Conservation (phyloP, 306 rosid genomes). For the Delonix regia region DNA sequence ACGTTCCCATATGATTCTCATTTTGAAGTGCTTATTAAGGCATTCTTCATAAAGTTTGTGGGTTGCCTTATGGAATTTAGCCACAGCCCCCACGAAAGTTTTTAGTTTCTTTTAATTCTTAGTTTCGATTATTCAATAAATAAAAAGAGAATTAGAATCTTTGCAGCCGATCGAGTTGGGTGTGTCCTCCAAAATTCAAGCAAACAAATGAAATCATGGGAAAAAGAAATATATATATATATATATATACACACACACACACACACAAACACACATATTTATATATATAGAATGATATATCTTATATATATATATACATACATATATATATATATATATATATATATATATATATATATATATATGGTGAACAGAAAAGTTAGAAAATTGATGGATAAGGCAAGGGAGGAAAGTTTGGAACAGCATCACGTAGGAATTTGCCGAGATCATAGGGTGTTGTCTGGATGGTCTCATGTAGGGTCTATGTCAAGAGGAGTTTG, state of each 20-base stretch:
- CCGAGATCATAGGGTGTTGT: constrained; percentile 9
- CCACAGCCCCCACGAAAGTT: constrained; percentile 35
- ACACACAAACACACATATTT: no score
- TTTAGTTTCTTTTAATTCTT: background rate
- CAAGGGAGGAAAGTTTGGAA: constrained; percentile 17
- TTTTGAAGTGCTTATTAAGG: constrained; percentile 11
- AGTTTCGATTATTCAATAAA: background rate
- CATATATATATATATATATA: no score
- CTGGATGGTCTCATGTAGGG: background rate
- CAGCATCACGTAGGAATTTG: constrained; percentile 39
- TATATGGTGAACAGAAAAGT: background rate
- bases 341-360: no score
- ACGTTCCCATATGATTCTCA: constrained; percentile 48
- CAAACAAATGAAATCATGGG: constrained; percentile 41
- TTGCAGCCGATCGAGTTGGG: constrained; percentile 35
- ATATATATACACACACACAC: no score
- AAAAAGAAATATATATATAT: background rate
- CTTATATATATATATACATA: no score
- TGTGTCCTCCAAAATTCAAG: constrained; percentile 63
- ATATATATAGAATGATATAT: no score
- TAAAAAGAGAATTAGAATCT: constrained; percentile 23
- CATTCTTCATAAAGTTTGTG: constrained; percentile 34
- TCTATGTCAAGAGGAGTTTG: constrained; percentile 39
- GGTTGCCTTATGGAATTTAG: constrained; percentile 42
- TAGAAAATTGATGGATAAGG: background rate